phyloP scores from a whole-genome alignment of 495 filamentous ascomycete species.

The Rhizodiscina lignyota region DNA sequence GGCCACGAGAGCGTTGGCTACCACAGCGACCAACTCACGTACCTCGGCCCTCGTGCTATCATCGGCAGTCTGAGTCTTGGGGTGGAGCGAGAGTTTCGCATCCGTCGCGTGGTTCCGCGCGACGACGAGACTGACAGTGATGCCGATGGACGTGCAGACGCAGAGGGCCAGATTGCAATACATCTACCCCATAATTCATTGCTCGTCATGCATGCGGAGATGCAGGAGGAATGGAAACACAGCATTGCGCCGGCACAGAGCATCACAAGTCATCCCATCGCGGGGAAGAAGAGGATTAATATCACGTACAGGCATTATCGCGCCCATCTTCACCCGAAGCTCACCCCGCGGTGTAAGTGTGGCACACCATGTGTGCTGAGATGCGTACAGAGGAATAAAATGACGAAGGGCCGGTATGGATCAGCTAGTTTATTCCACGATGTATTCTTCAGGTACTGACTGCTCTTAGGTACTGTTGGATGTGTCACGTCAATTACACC shows the following conservation, averaged over 20 bases:
- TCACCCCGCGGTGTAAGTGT: constrained; percentile 51
- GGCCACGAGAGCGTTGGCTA: constrained; percentile 66
- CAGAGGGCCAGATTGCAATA: constrained; percentile 72
- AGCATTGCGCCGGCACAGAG: constrained; percentile 52
- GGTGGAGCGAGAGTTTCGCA: constrained; percentile 78
- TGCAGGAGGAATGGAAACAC: constrained; percentile 71
- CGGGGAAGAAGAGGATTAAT: constrained; percentile 70
- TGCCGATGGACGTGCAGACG: constrained; percentile 28
- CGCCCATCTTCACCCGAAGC: constrained; percentile 51
- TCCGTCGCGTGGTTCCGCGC: constrained; percentile 52
- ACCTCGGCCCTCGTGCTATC: constrained; percentile 70
- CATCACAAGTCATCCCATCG: constrained; percentile 67
- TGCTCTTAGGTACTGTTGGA: too few species aligned
- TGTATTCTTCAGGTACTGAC: too few species aligned
- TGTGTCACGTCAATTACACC: constrained; percentile 65
- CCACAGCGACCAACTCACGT: constrained; percentile 84
- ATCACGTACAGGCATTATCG: constrained; percentile 87
- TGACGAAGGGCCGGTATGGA: constrained; percentile 67
- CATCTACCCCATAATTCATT: constrained; percentile 89
- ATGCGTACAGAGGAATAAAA: constrained; percentile 59
- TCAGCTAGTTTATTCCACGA: too few species aligned
- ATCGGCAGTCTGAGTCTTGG: constrained; percentile 86
- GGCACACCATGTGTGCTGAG: constrained; percentile 54
- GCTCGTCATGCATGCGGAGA: constrained; percentile 85
- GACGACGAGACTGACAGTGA: constrained; percentile 24